phyloP scores from a whole-genome alignment of 148 eudicot genomes.

The Rhododendron mucronatum region DNA sequence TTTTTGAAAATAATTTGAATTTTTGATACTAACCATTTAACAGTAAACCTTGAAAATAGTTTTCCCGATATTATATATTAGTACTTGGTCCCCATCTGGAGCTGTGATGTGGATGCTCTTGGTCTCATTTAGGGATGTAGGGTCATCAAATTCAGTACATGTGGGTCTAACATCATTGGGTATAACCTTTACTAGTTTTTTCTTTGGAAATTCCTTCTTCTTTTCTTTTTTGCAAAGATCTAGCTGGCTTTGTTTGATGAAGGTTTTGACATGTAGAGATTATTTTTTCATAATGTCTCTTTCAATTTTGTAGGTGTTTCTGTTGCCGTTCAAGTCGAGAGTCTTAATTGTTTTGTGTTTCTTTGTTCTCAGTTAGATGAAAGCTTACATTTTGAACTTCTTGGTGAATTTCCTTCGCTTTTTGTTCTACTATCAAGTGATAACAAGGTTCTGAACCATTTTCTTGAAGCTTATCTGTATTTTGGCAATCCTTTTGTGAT shows the following conservation, averaged over 20 bases:
- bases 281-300: neutral
- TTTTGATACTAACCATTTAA: neutral
- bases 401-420: conserved; percentile 60
- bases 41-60: neutral
- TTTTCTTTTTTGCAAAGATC: neutral
- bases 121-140: neutral
- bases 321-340: conserved; percentile 57
- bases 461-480: neutral
- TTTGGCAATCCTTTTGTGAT: neutral
- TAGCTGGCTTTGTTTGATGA: neutral
- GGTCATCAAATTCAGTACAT: neutral
- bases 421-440: conserved; percentile 71
- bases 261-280: neutral
- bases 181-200: neutral
- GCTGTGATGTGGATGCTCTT: neutral
- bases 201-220: neutral
- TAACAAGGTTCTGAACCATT: conserved; percentile 37
- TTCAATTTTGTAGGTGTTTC: conserved; percentile 43
- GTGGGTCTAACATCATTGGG: neutral
- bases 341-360: conserved; percentile 54
- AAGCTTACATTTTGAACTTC: conserved; percentile 40
- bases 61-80: neutral
- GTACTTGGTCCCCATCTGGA: neutral
- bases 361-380: conserved; percentile 57
- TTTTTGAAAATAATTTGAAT: neutral